Evolutionary conservation across 78 protist species (phyloP), one percentile per base, ranked within the genome.

Genomic region (Dictyostelium citrinum): DNA sequence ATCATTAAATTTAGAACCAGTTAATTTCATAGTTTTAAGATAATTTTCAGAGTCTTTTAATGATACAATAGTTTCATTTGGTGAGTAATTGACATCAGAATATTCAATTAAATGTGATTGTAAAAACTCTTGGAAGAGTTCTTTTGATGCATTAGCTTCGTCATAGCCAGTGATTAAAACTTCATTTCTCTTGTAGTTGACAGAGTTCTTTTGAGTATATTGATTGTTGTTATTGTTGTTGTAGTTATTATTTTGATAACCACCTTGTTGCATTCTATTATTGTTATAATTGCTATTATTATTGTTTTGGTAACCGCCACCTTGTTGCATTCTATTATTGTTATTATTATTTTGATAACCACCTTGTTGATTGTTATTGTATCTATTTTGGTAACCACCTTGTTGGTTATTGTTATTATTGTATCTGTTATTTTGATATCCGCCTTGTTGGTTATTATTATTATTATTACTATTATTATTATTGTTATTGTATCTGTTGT

Each of bases 321-420:
- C 60, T 75, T 75, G 81, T 75, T 75, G 81, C 64, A 55, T 55
- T 29, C 37, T 71, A 31, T 71, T 71, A 2, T n/a, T n/a, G n/a
- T 39, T 39, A 37, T 71, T 71, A 31, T 37, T 71, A 31, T 71
- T 71, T 24, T 75, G 39, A 14, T 70, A 31, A 33, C 77, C 77
- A 33, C 77, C 77, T 33, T 70, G 77, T 31, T 70, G 39, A 4
- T 61, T 64, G 72, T 64, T 64, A 10, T 61, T 61, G 35, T 64
- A 64, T 27, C 72, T 33, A 35, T 74, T 43, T 41, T 43, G 61
- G 41, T 84, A 84, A 33, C 91, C 91, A 84, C 72, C 83, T 41
- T 78, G 55, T 51, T 72, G 33, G 20, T 49, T 22, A n/a, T 81
- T 81, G 27, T 81, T 83, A 27, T 71, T 83, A 55, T 61, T 64